Evolutionary conservation across 495 filamentous ascomycete species (phyloP), one percentile per base, ranked within the genome.

Genomic region (Aspergillus bridgeri): DNA sequence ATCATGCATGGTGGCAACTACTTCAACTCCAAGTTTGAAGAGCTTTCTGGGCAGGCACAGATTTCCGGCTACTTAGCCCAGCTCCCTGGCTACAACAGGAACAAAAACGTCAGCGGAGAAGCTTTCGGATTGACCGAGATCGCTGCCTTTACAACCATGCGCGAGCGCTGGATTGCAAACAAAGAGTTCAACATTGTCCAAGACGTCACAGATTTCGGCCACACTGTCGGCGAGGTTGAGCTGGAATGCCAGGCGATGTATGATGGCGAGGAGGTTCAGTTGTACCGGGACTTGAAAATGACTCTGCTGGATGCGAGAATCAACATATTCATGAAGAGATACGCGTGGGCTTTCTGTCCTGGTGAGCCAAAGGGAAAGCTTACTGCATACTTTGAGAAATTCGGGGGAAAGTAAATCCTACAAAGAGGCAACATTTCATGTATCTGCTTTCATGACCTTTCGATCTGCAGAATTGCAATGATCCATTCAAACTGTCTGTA

Each of bases 341-440:
- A 57, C 42, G 21, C 24, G 17, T 57, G 54, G 54, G 54, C 54
- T 11, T 57, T 57, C 23, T 48, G 19, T 50, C 19, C 11, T 3
- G 54, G 54, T 9, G 27, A 18, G 45, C 25, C 54, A 3, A 57
- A 50, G 46, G 54, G 54, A 43, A 57, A 57, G 27, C 25, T 57
- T 46, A 50, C 46, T 11, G 54, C 54, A 25, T 57, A 57, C 23
- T 50, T 57, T 43, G 54, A 57, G 46, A 57, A 13, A 9, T 29
- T 42, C 15, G 24, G 18, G 15, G 8, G 46, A 19, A 27, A 3
- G 3, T 54, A 54, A 43, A 11, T 7, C 19, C 42, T 29, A 15
- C 17, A 2, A 11, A 13, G 33, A 38, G 2, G 33, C 2, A 11
- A 15, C 9, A 2, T 13, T 15, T 11, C 7, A 15, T 11, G 33